Base-by-base conservation (phyloP, 2,329 filamentous ascomycete genomes). In the Eurotiales sp. region DNA sequence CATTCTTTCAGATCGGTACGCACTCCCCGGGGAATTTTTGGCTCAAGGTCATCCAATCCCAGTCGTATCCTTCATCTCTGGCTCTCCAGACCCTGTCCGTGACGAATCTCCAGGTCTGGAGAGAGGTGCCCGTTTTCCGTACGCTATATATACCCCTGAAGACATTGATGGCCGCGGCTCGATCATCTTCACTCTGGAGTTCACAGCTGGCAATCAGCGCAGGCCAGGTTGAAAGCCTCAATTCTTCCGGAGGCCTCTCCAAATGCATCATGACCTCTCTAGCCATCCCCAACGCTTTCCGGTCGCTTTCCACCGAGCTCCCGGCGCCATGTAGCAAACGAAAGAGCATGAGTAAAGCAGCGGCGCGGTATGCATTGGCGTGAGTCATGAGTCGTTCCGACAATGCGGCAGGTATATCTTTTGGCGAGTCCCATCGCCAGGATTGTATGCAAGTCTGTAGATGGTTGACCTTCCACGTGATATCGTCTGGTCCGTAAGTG, bases 161-260 rank as follows among this genome's bases (percentile, higher is more conserved):
- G 3, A 63, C 53, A 1, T 62, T 48, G 19, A 59, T 27, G 3
- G 59, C 62, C 21, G 50, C 50, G 5, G 43, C 49, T 17, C 64
- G 46, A 44, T 67, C 65, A 12, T 59, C 58, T 7, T 52, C 47
- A 29, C 48, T 56, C 14, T 37, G 23, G 54, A 66, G 49, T 42
- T 67, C 65, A 34, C 60, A 65, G 8, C 60, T 57, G 1, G 61
- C 62, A 8, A 67, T 48, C 49, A 67, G 60, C 4, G 62, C 57
- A 3, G 64, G 63, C 64, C 64, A 67, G 11, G 65, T 42, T 11
- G 62, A 56, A 50, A 65, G 61, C 46, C 61, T 62, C 17, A 64
- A 44, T 46, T 66, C 61, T 4, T 60, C 59, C 1, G 58, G 51
- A 8, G 54, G 54, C 2, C 51, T 56, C 19, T 46, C 57, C 2